phyloP scores from a whole-genome alignment of 2,329 filamentous ascomycete species.

The Fusarium albosuccineum region DNA sequence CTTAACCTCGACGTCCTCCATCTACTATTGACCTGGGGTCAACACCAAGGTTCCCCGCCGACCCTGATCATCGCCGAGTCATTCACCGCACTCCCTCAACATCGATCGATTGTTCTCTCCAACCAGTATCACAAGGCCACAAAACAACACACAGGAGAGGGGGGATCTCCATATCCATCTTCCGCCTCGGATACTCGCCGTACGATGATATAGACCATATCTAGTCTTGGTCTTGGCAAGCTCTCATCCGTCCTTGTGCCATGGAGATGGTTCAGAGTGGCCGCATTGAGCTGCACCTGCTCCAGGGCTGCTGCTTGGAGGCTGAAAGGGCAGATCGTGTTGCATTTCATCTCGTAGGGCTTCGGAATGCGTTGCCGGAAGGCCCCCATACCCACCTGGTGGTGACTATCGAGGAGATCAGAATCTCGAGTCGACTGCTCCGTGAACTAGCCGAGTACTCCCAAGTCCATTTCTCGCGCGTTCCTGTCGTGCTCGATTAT shows the following conservation, averaged over 20 bases:
- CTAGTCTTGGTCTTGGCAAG: constrained; percentile 11
- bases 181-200: constrained; percentile 20
- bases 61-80: constrained; percentile 10
- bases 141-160: neutral
- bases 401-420: constrained; percentile 62
- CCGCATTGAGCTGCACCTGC: constrained; percentile 54
- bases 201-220: constrained; percentile 39
- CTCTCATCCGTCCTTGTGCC: constrained; percentile 27
- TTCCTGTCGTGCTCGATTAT: constrained; percentile 66
- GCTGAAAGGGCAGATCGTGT: constrained; percentile 66
- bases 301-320: constrained; percentile 67
- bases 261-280: constrained; percentile 50
- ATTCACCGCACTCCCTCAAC: constrained; percentile 34
- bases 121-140: constrained; percentile 7
- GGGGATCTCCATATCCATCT: constrained; percentile 16
- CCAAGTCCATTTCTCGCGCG: constrained; percentile 63
- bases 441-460: constrained; percentile 68
- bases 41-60: constrained; percentile 23
- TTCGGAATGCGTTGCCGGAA: constrained; percentile 61
- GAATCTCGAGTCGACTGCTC: constrained; percentile 59
- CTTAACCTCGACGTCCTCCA: constrained; percentile 13
- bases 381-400: constrained; percentile 61
- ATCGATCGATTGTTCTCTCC: constrained; percentile 31
- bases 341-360: constrained; percentile 60
- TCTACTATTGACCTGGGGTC: constrained; percentile 14